A percentile compares a stretch with the other conserved stretches of the same genome.
Conservation (phyloP, 2,329 filamentous ascomycete species). For the Didymosphaeria variabile region DNA sequence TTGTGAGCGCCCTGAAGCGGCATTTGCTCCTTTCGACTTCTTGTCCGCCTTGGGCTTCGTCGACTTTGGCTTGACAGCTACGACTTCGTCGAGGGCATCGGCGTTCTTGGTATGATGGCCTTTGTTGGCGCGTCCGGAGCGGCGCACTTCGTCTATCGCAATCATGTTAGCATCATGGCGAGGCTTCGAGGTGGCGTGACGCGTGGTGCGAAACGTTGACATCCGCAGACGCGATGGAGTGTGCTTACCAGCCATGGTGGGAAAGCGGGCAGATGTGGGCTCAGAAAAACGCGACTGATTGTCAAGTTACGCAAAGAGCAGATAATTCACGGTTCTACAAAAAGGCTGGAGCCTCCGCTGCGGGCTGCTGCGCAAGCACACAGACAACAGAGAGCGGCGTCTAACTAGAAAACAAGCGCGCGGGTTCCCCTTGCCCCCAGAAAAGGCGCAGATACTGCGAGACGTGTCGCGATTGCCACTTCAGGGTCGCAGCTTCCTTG, state of each 20-base stretch:
- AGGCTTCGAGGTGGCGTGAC: constrained; percentile 17
- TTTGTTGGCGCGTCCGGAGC: constrained; percentile 95
- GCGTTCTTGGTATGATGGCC: constrained; percentile 92
- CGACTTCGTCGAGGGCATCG: constrained; percentile 60
- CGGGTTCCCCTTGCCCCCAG: constrained; percentile 26
- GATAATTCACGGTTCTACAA: constrained; percentile 48
- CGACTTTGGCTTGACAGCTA: constrained; percentile 32
- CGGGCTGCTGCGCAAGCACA: constrained; percentile 28
- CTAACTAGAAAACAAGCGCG: constrained; percentile 40
- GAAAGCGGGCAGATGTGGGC: constrained; percentile 35
- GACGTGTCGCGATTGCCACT: constrained; percentile 29
- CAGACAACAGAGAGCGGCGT: constrained; percentile 28
- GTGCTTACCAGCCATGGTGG: constrained; percentile 70
- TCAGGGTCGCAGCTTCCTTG: constrained; percentile 33
- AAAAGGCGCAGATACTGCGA: constrained; percentile 28
- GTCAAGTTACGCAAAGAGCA: constrained; percentile 44
- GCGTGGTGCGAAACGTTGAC: constrained; percentile 22
- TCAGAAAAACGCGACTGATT: constrained; percentile 42
- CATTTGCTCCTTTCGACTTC: constrained; percentile 56
- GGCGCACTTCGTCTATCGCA: constrained; percentile 78
- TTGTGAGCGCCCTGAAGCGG: constrained; percentile 43
- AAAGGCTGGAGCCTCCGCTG: constrained; percentile 35
- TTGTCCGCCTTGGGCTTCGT: constrained; percentile 56
- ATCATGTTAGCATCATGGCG: constrained; percentile 36
- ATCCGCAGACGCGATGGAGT: constrained; percentile 39